Base-by-base conservation (phyloP, 2,329 filamentous ascomycete genomes). In the Berkeleyomyces basicola region DNA sequence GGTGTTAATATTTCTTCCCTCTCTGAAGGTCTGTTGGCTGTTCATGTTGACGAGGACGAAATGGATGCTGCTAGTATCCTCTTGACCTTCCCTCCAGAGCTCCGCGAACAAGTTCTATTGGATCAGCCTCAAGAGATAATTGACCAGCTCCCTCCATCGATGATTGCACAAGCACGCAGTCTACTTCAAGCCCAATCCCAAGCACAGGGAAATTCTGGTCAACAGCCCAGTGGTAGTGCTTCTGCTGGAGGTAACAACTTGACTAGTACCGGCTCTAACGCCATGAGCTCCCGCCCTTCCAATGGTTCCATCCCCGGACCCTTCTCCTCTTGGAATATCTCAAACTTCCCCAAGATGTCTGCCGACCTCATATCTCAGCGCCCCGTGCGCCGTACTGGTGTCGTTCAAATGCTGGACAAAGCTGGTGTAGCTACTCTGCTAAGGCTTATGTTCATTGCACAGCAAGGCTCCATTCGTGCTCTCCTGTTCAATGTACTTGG, bases 371-470 rank as follows among this genome's bases (percentile, higher is more conserved):
- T 43, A 16, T 6, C 42, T n/a, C 55, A 63, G 31, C 33, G 46
- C 6, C 61, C 39, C 9, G 53, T 69, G 14, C 84, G 88, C 63
- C 87, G 88, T 65, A 85, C 89, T 31, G 60, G 55, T 36, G 87
- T 95, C 64, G 88, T 96, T 33, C 93, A 99, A 71, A 96, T 99
- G 87, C 82, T 99, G 39, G 93, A 99, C 73, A 96, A 96, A 74
- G 82, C 91, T 57, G 93, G 95, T 36, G 86, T 99, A 67, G 93
- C 95, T 36, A 97, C 93, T n/a, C 77, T 99, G 42, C 79, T 99
- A 51, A 88, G 95, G n/a, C 81, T 99, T 7, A 96, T 99, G 92
- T 99, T 99, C 72, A 90, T 97, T 68, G 87, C 89, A 58, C 89
- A 96, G 67, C 88, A 92, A 67, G 89, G 88, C 31, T 93, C 88